Evolutionary conservation across 352 stramenopile genomes (phyloP).

Genomic region (Pythium scleroteichum): DNA sequence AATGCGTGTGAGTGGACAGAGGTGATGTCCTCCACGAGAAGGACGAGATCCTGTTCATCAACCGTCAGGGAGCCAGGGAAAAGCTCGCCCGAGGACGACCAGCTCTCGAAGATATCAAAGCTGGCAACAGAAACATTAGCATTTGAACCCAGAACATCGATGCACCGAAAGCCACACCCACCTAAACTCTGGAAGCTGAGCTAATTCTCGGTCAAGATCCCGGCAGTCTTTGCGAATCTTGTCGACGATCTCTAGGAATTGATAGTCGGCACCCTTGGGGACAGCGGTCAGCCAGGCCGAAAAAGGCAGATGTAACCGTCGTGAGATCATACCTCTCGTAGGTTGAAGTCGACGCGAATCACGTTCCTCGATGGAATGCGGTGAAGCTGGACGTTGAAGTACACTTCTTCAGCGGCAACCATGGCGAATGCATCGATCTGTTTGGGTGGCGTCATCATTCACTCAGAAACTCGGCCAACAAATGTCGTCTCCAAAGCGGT

Average conservation of each 20-base stretch:
- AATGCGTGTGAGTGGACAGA: slow-evolving; percentile 43
- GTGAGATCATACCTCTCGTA: slow-evolving; percentile 39
- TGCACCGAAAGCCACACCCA: slow-evolving; percentile 22
- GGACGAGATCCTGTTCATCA: slow-evolving; percentile 51
- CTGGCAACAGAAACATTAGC: slow-evolving; percentile 26
- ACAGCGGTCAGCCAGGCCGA: not conserved
- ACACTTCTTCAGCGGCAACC: slow-evolving; percentile 66
- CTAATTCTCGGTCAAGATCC: slow-evolving; percentile 61
- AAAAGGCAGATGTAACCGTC: too few species aligned
- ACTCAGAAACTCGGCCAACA: slow-evolving; percentile 23
- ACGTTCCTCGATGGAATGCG: slow-evolving; percentile 46
- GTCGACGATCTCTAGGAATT: slow-evolving; percentile 69
- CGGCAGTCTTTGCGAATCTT: slow-evolving; percentile 62
- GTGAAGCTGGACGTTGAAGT: slow-evolving; percentile 61
- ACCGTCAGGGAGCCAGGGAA: slow-evolving; percentile 45
- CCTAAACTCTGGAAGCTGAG: slow-evolving; percentile 63
- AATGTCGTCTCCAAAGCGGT: not conserved
- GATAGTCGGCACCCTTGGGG: slow-evolving; percentile 55
- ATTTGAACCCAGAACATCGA: slow-evolving; percentile 1
- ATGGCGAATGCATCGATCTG: slow-evolving; percentile 71
- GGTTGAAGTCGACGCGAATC: slow-evolving; percentile 75
- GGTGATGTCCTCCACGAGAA: slow-evolving; percentile 62
- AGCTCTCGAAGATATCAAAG: slow-evolving; percentile 71
- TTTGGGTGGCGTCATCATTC: slow-evolving; percentile 24
- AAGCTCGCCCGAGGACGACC: slow-evolving; percentile 49